Evolutionary conservation across 176 grass and related monocot genomes (phyloP).

Genomic region (Saccharum spontaneum): DNA sequence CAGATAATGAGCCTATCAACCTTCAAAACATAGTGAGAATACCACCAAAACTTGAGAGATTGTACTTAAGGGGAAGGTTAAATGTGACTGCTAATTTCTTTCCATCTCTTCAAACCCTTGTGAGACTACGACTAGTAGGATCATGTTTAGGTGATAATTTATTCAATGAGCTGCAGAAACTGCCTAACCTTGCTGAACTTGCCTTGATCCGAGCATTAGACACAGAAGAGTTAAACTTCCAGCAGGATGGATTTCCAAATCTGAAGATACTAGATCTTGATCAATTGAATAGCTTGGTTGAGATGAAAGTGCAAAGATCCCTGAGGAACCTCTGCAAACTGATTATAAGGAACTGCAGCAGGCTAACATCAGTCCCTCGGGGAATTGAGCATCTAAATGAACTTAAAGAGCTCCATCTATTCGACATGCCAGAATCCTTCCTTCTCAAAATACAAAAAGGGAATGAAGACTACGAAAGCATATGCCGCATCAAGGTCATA

Average conservation of each 20-base stretch:
- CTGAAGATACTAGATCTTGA: slow-evolving; percentile 11
- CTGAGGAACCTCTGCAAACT: background rate
- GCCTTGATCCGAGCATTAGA: slow-evolving; percentile 1
- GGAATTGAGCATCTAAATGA: background rate
- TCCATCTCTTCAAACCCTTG: slow-evolving; percentile 4
- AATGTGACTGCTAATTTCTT: background rate
- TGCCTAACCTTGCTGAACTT: slow-evolving; percentile 5
- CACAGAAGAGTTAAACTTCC: background rate
- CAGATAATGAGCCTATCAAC: slow-evolving; percentile 4
- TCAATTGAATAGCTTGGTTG: background rate
- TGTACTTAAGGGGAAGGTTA: background rate
- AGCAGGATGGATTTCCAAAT: background rate
- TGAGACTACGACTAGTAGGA: background rate
- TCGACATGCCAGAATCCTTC: slow-evolving; percentile 6
- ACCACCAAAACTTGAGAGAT: background rate
- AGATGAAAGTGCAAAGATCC: background rate
- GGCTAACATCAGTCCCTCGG: background rate
- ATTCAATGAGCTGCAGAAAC: background rate
- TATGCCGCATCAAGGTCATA: background rate
- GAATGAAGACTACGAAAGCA: background rate
- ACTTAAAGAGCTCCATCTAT: slow-evolving; percentile 15
- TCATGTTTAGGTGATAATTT: background rate
- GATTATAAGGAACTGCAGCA: slow-evolving; percentile 15
- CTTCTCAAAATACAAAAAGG: background rate
- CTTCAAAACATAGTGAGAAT: background rate